Conservation (phyloP, 2,329 filamentous ascomycete species). For the Parastagonospora avenae region DNA sequence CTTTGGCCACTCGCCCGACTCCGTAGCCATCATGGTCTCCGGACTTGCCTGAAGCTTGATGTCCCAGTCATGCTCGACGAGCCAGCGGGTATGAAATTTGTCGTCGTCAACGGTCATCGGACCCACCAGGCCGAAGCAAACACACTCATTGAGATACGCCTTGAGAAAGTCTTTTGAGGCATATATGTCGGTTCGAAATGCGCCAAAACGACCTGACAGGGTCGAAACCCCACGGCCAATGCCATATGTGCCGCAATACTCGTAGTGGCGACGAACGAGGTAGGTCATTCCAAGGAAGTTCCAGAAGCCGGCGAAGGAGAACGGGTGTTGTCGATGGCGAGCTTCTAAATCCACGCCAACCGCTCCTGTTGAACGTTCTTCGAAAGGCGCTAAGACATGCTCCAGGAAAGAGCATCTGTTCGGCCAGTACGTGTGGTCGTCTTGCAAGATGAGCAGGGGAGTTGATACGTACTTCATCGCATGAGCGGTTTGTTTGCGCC, state of each 20-base stretch:
- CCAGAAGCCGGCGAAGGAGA: not conserved
- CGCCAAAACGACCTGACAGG: conserved; percentile 3
- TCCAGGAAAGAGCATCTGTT: conserved; percentile 44
- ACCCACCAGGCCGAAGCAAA: conserved; percentile 48
- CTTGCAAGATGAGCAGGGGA: conserved; percentile 53
- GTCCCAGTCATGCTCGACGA: conserved; percentile 49
- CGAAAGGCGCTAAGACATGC: conserved; percentile 48
- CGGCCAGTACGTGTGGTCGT: conserved; percentile 62
- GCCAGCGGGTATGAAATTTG: conserved; percentile 64
- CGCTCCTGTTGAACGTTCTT: conserved; percentile 12
- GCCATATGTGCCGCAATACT: conserved; percentile 6
- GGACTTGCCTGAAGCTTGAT: conserved; percentile 57
- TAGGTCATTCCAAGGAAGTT: conserved; percentile 5
- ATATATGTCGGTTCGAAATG: conserved; percentile 1
- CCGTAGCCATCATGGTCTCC: conserved; percentile 53
- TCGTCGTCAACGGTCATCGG: conserved; percentile 64
- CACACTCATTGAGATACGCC: conserved; percentile 17
- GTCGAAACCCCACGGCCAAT: conserved; percentile 1
- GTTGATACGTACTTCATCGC: conserved; percentile 50
- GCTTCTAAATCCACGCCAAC: conserved; percentile 4
- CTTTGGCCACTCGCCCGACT: conserved; percentile 56
- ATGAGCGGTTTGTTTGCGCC: conserved; percentile 55
- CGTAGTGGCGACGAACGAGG: not conserved
- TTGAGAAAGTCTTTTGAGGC: conserved; percentile 3
- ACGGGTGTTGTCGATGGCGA: not conserved